Base-by-base conservation (phyloP, 2,329 filamentous ascomycete species). In the Purpureocillium lavendulum region DNA sequence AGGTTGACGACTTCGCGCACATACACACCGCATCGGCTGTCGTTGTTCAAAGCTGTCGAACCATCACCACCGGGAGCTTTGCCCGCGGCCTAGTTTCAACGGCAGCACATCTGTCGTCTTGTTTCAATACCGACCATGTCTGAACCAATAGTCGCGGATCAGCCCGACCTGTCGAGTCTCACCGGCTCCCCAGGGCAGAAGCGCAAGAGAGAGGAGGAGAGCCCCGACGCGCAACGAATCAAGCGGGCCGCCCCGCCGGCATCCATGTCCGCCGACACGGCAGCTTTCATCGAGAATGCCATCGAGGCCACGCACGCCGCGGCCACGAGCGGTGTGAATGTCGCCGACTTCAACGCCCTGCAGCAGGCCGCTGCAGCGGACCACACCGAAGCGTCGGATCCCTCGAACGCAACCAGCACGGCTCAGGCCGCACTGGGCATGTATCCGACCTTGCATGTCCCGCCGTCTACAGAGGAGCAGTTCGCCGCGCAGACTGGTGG, bases 381-480 rank as follows among this genome's bases (percentile, higher is more conserved):
- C 14, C 70, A 73, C 45, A 58, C 62, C 11, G 71, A 72, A 38
- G 55, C 64, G 9, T 53, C 70, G 11, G 70, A 76, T 46, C 65
- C 70, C 10, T 62, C 68, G 40, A 73, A 70, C 49, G 75, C 73
- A 15, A 75, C 75, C 4, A 77, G 66, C 49, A 79, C 75, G 12
- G 75, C 75, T 5, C 75, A 76, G 31, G 75, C 75, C 11, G 75
- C 75, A 21, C 60, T 79, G 3, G 70, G 69, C 40, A 75, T 79
- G 67, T 79, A 77, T 51, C 75, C 75, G 5, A 75, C 73, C 2
- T 60, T 79, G 3, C 74, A 78, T 46, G 70, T 78, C 3, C 74
- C 75, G 3, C 65, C 69, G 16, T 64, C 72, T 3, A 78, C 75
- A 1, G 74, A 77, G 49, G 74, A 78, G 58, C 72, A 75, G 13